phyloP scores from a whole-genome alignment of 2,329 filamentous ascomycete genomes.

The Neofusicoccum ribis region DNA sequence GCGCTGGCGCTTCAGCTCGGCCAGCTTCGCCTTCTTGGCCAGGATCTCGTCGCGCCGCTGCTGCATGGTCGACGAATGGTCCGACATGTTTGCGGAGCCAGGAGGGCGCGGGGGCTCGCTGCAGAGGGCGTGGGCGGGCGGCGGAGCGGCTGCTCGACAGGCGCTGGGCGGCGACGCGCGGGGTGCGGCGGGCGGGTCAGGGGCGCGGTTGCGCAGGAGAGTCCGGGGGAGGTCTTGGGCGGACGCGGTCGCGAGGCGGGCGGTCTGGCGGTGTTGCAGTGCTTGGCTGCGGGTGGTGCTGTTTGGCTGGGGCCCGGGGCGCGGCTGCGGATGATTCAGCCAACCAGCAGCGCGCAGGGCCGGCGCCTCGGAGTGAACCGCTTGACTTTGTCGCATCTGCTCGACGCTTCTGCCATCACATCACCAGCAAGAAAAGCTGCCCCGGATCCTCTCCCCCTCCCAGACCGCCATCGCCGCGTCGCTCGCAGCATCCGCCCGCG shows the following conservation, averaged over 20 bases:
- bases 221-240: not conserved
- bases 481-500: slow-evolving; percentile 15
- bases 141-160: not conserved
- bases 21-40: slow-evolving; percentile 95
- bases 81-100: slow-evolving; percentile 16
- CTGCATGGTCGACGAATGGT: slow-evolving; percentile 58
- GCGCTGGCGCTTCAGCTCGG: slow-evolving; percentile 90
- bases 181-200: slow-evolving; percentile 2
- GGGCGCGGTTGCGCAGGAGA: not conserved
- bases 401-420: slow-evolving; percentile 18
- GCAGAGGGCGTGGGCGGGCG: not conserved
- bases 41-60: slow-evolving; percentile 92
- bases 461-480: slow-evolving; percentile 13
- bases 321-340: slow-evolving; percentile 17
- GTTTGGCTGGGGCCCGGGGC: not conserved
- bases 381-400: slow-evolving; percentile 18
- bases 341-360: slow-evolving; percentile 3
- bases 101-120: not conserved
- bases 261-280: slow-evolving; percentile 1
- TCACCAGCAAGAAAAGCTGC: slow-evolving; percentile 17
- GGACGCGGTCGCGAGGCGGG: not conserved
- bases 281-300: not conserved
- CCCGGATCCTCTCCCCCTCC: not conserved
- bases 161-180: not conserved
- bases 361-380: slow-evolving; percentile 18